phyloP scores from a whole-genome alignment of 805 yeast genomes.

The Candida golubevii region DNA sequence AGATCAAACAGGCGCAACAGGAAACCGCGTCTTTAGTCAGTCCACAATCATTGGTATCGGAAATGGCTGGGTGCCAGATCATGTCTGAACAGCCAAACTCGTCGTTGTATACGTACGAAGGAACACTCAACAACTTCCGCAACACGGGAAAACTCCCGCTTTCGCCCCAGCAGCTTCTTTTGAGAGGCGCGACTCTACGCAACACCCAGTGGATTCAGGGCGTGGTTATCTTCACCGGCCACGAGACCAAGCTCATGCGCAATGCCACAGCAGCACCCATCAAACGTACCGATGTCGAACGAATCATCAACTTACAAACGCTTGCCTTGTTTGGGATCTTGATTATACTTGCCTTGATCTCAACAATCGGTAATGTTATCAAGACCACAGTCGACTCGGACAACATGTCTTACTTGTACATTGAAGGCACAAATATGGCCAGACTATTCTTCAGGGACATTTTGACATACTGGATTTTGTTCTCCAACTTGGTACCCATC shows the following conservation, averaged over 20 bases:
- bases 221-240: conserved; percentile 92
- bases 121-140: conserved; percentile 62
- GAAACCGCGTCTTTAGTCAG: conserved; percentile 75
- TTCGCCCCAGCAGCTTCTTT: conserved; percentile 83
- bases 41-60: conserved; percentile 48
- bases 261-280: conserved; percentile 99
- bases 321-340: conserved; percentile 80
- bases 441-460: conserved; percentile 79
- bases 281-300: conserved; percentile 93
- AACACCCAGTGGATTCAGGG: conserved; percentile 97
- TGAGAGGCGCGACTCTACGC: conserved; percentile 93
- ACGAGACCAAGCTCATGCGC: conserved; percentile 96
- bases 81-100: conserved; percentile 91
- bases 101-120: conserved; percentile 91
- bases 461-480: conserved; percentile 92
- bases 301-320: conserved; percentile 89
- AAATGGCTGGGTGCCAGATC: conserved; percentile 38
- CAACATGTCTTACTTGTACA: conserved; percentile 57
- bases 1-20: conserved; percentile 81
- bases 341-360: conserved; percentile 68
- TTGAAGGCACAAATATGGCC: conserved; percentile 64
- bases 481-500: conserved; percentile 96
- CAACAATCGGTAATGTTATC: conserved; percentile 84
- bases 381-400: conserved; percentile 52
- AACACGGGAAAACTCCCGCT: conserved; percentile 51